Evolutionary conservation across 352 stramenopile genomes (phyloP), one percentile per base, ranked within the genome.

Genomic region (Blastocystis sp.): DNA sequence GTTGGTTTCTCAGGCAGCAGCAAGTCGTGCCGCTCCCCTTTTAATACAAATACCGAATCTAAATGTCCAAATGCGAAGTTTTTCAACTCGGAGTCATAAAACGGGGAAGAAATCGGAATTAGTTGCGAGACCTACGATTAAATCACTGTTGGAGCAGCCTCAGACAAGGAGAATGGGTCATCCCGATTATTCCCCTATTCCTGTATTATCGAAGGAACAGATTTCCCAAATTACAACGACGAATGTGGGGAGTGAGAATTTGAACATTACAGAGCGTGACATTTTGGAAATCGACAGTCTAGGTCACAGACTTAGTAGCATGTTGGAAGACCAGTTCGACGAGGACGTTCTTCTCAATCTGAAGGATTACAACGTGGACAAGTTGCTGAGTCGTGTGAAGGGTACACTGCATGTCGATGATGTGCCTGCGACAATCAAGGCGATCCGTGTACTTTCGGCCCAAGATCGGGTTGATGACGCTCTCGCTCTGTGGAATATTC

Each of bases 381-480:
- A 62, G 56, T 43, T 82, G 50, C 15, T 82, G 1, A 62, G 45
- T 39, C 59, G 61, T n/a, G 73, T 82, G 9, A 63, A 64, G 56
- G 73, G 61, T 15, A 82, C 73, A 13, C 41, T 82, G 20, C 73
- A 82, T 62, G 73, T 82, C n/a, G 73, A 82, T 2, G 41, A 82
- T 26, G 9, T 82, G 3, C 73, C 73, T 2, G 73, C 73, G 11
- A 68, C 73, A 54, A 43, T 82, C 18, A 82, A 82, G 56, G 73
- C 73, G 39, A 82, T 82, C 26, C 73, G 73, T 43, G 73, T 82
- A 1, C 53, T 82, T 6, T 82, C 73, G 3, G 73, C 50, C 3
- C 73, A 82, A 43, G 50, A 82, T 43, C 73, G 73, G 26, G 29
- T 82, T 23, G 73, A 82, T 23, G 73, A 82, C 61, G 73, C 53